Evolutionary conservation across 2,329 filamentous ascomycete genomes (phyloP).

Genomic region (Paramyrothecium roridum): DNA sequence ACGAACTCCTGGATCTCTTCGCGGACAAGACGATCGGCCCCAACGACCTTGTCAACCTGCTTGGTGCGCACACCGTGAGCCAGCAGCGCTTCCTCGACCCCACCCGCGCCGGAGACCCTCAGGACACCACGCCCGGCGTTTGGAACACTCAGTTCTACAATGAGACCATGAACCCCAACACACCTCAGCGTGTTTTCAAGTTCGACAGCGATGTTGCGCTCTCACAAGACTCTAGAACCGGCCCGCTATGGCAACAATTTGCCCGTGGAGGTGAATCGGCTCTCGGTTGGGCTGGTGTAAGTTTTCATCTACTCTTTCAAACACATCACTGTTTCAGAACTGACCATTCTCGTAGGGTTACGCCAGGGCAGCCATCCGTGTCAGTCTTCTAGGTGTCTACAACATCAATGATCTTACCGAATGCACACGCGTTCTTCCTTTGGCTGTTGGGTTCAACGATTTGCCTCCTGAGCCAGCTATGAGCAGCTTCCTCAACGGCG

Average conservation of each 20-base stretch:
- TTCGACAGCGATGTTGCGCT: background rate
- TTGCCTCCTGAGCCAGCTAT: background rate
- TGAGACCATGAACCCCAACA: background rate
- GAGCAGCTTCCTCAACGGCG: background rate
- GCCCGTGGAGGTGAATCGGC: background rate
- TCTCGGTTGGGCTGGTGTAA: conserved; percentile 26
- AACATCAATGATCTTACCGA: conserved; percentile 50
- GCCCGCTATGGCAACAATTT: background rate
- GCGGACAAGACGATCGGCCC: background rate
- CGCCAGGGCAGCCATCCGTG: conserved; percentile 43
- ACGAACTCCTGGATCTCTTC: background rate
- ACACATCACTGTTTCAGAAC: background rate
- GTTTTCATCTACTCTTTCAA: background rate
- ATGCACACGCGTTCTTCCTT: conserved; percentile 36
- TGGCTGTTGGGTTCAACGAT: background rate
- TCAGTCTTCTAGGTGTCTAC: conserved; percentile 48
- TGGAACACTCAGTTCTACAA: background rate
- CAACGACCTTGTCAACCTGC: background rate
- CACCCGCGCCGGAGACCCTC: background rate
- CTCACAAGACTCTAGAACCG: background rate
- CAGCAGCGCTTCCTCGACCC: background rate
- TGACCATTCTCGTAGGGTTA: conserved; percentile 33
- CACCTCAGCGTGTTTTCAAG: background rate
- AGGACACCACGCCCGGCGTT: background rate
- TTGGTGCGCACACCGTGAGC: background rate